phyloP scores from a whole-genome alignment of 805 yeast genomes.

The Naumovozyma castellii region DNA sequence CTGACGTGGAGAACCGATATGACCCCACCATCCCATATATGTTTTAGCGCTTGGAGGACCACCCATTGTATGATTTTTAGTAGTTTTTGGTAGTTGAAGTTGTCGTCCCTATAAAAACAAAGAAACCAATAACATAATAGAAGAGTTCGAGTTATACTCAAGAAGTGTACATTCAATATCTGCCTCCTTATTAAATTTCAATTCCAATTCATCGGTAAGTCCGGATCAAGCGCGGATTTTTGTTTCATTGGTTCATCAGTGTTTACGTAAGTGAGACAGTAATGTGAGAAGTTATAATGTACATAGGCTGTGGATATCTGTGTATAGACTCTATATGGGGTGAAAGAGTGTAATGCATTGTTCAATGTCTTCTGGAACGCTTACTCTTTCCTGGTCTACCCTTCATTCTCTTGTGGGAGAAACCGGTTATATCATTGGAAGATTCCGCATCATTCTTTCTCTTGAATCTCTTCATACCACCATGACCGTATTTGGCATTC shows the following conservation, averaged over 20 bases:
- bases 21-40: constrained; percentile 98
- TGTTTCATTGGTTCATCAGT: background rate
- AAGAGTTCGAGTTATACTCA: no score
- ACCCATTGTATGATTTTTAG: constrained; percentile 41
- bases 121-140: no score
- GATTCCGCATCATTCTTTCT: constrained; percentile 67
- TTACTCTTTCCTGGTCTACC: constrained; percentile 51
- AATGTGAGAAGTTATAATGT: background rate
- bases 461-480: constrained; percentile 68
- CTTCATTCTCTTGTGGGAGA: constrained; percentile 46
- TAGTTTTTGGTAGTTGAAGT: background rate
- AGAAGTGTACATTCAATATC: background rate
- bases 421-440: constrained; percentile 54
- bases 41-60: constrained; percentile 58
- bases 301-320: background rate
- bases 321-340: no score
- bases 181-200: background rate
- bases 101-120: background rate
- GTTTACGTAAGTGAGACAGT: background rate
- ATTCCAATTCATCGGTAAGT: background rate
- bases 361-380: constrained; percentile 31
- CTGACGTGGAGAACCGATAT: constrained; percentile 77
- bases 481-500: constrained; percentile 63
- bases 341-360: no score
- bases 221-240: background rate